phyloP scores from a whole-genome alignment of 2,329 filamentous ascomycete species.

The Cordyceps militaris region DNA sequence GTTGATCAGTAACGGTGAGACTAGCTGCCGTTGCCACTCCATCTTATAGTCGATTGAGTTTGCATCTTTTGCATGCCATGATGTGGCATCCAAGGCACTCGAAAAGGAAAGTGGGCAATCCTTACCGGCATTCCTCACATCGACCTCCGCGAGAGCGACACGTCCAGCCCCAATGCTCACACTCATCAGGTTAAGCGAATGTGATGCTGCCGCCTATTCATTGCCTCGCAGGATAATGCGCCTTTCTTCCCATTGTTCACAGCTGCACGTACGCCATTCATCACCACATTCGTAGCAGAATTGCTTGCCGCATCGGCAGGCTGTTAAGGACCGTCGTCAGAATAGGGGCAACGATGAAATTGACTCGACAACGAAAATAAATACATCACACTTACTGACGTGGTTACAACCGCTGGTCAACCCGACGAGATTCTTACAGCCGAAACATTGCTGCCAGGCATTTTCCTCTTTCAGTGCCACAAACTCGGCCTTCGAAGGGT shows the following conservation, averaged over 20 bases:
- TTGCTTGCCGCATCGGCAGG: conserved; percentile 34
- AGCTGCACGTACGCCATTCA: conserved; percentile 32
- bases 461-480: conserved; percentile 31
- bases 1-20: no score
- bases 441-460: conserved; percentile 42
- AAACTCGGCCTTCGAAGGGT: conserved; percentile 31
- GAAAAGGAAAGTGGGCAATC: neutral
- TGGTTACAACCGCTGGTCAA: conserved; percentile 43
- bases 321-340: conserved; percentile 17
- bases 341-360: neutral
- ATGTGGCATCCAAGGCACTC: neutral
- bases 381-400: conserved; percentile 39
- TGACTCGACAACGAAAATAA: neutral
- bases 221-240: conserved; percentile 11
- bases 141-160: neutral
- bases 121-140: neutral
- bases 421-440: conserved; percentile 41
- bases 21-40: no score
- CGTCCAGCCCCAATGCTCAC: neutral
- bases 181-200: neutral
- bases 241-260: conserved; percentile 29
- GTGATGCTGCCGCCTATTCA: neutral
- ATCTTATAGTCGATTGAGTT: conserved; percentile 2
- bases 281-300: conserved; percentile 41
- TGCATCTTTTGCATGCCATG: neutral